These are phyloP conservation scores for Aegilops speltoides DNA, from an alignment of 176 grass and related monocot genomes.

Conservation along the genomic window DNA sequence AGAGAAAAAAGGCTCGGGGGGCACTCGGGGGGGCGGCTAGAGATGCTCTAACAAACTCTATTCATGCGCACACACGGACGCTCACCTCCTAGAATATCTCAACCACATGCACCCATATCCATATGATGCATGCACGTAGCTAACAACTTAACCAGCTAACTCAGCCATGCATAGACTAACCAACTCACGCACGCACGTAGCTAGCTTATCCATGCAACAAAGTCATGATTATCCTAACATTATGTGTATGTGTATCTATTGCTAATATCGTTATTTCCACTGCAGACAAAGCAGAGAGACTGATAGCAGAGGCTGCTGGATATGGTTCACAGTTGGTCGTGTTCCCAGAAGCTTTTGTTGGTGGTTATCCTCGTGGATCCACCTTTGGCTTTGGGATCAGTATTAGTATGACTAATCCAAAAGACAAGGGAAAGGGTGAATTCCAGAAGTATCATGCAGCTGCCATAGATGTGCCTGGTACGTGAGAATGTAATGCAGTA, in stretches of 20 bases:
- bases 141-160: too few species aligned
- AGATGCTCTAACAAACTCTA: too few species aligned
- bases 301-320: constrained; percentile 76
- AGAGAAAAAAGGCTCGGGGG: too few species aligned
- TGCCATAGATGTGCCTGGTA: constrained; percentile 93
- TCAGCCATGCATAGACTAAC: too few species aligned
- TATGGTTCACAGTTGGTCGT: constrained; percentile 86
- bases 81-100: too few species aligned
- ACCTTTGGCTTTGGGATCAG: constrained; percentile 67
- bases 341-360: constrained; percentile 90
- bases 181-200: too few species aligned
- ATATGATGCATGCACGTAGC: too few species aligned
- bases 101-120: too few species aligned
- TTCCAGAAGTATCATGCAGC: constrained; percentile 79
- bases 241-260: background rate
- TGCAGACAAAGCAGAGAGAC: constrained; percentile 89
- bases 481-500: constrained; percentile 5
- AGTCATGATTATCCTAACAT: too few species aligned
- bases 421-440: constrained; percentile 72
- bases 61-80: too few species aligned
- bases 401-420: constrained; percentile 48
- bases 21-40: too few species aligned
- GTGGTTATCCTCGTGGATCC: constrained; percentile 87
- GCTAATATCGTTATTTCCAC: constrained; percentile 5
- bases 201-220: too few species aligned